Evolutionary conservation across 1,284 basidiomycete genomes (phyloP).

Genomic region (Neonothopanus nambi): DNA sequence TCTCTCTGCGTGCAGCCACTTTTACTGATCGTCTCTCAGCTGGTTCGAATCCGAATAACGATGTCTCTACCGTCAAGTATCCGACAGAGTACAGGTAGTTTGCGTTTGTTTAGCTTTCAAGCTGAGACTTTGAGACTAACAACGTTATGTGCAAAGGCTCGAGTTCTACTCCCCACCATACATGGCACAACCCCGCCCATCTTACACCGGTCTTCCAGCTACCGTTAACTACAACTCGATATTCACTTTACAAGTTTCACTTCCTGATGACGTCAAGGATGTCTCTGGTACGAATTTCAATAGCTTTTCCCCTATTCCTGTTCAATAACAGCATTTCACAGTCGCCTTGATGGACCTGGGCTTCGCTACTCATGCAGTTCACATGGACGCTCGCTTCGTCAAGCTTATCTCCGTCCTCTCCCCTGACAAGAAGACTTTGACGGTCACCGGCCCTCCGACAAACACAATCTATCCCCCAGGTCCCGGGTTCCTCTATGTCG

Average conservation of each 20-base stretch:
- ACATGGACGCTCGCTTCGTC: slow-evolving; percentile 50
- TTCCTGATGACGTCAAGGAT: slow-evolving; percentile 18
- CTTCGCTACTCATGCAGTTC: slow-evolving; percentile 51
- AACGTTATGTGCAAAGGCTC: slow-evolving; percentile 11
- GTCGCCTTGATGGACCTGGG: slow-evolving; percentile 52
- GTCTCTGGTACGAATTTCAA: slow-evolving; percentile 11
- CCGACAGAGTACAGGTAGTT: slow-evolving; percentile 22
- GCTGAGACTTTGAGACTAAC: slow-evolving; percentile 22
- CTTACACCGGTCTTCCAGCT: slow-evolving; percentile 46
- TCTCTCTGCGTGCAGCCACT: slow-evolving; percentile 18
- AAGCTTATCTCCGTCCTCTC: slow-evolving; percentile 35
- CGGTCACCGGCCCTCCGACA: slow-evolving; percentile 42
- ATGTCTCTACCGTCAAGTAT: slow-evolving; percentile 54
- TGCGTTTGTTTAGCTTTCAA: background rate
- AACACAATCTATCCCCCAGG: slow-evolving; percentile 51
- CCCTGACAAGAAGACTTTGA: slow-evolving; percentile 32
- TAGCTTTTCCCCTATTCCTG: background rate
- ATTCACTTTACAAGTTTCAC: slow-evolving; percentile 17
- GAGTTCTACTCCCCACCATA: slow-evolving; percentile 24
- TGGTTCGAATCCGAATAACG: slow-evolving; percentile 54
- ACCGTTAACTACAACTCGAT: slow-evolving; percentile 26
- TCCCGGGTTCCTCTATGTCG: slow-evolving; percentile 54
- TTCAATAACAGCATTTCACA: slow-evolving; percentile 14
- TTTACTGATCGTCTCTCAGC: slow-evolving; percentile 31
- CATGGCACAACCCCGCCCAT: slow-evolving; percentile 38